Evolutionary conservation across 768 basidiomycete species (phyloP), one percentile per base, ranked within the genome.

Genomic region (Boletus edulis): DNA sequence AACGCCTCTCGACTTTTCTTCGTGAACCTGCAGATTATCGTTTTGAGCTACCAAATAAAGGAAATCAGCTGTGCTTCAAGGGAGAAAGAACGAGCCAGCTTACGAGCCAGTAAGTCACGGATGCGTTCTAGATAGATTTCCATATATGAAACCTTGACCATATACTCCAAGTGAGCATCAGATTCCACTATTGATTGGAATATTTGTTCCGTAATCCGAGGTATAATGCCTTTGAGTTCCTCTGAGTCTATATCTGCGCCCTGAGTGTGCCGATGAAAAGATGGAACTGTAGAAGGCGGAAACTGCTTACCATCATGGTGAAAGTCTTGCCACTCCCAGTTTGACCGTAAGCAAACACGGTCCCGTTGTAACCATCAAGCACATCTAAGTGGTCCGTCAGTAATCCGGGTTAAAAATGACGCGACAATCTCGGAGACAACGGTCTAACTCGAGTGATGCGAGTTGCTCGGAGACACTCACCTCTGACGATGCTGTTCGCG

Each of bases 91-190:
- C 18, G 35, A 41, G 20, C 32, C n/a, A 22, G 35, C 96, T 67
- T 72, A 98, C 96, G 97, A 56, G 94, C 89, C 51, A 99, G 81
- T 52, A 99, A 75, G 80, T 99, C 97, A 49, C 95, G 83, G 61
- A 99, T 93, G 58, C 88, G 85, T 73, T 99, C 97, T 57, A 98
- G 81, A 73, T 99, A 99, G 56, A 99, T 98, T 76, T 99, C 97
- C 96, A 99, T 98, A 73, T 98, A 99, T 35, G 94, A 97, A 49
- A 98, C 97, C 75, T 99, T 99, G 71, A 99, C 97, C 60, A 98
- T 85, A 72, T 99, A 99, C 73, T 99, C 97, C 54, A 99, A 76
- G 71, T 93, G 92, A 35, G 91, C 82, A 62, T 98, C 96, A 52
- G 94, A 96, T 66, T 94, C 87, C 54, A 97, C 87, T 68, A 99